A percentile compares a stretch with the other conserved stretches of the same genome.
These are phyloP conservation scores for Volutella citrinella DNA, from an alignment of 2,329 filamentous ascomycete genomes.

Conservation along the genomic window DNA sequence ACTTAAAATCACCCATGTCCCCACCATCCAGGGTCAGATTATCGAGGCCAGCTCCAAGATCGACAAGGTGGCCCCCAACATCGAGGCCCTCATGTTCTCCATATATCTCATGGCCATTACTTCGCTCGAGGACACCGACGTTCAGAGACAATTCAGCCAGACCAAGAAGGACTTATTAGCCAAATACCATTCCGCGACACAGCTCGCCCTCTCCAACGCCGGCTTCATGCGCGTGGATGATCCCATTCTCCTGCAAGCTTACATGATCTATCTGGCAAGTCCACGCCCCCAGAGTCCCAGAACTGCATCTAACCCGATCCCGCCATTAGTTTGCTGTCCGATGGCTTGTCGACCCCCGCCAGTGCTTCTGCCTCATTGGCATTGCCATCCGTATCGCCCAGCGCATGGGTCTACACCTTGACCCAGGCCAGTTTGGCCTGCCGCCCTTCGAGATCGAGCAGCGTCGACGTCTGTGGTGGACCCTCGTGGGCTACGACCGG, in stretches of 20 bases:
- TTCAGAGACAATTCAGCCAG: conserved; percentile 50
- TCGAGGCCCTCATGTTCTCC: conserved; percentile 67
- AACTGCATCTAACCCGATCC: conserved; percentile 2
- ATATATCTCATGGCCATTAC: conserved; percentile 59
- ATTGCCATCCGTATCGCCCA: conserved; percentile 66
- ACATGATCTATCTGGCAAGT: conserved; percentile 62
- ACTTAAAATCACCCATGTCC: conserved; percentile 65
- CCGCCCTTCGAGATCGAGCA: conserved; percentile 64
- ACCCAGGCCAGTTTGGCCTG: conserved; percentile 51
- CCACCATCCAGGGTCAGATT: conserved; percentile 61
- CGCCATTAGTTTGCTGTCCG: conserved; percentile 41
- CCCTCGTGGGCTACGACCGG: conserved; percentile 64
- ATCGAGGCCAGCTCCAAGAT: conserved; percentile 59
- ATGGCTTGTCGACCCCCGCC: conserved; percentile 55
- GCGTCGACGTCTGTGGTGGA: conserved; percentile 72
- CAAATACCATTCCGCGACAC: conserved; percentile 55
- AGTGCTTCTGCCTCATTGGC: conserved; percentile 51
- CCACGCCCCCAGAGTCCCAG: neutral
- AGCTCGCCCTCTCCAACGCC: conserved; percentile 64
- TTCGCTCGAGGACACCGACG: conserved; percentile 57
- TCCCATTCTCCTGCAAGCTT: conserved; percentile 63
- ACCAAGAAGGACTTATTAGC: conserved; percentile 47
- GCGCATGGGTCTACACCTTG: conserved; percentile 65
- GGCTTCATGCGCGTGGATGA: conserved; percentile 66
- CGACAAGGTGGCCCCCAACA: conserved; percentile 49